phyloP scores from a whole-genome alignment of 2,329 filamentous ascomycete species.

The Aquanectria penicillioides region DNA sequence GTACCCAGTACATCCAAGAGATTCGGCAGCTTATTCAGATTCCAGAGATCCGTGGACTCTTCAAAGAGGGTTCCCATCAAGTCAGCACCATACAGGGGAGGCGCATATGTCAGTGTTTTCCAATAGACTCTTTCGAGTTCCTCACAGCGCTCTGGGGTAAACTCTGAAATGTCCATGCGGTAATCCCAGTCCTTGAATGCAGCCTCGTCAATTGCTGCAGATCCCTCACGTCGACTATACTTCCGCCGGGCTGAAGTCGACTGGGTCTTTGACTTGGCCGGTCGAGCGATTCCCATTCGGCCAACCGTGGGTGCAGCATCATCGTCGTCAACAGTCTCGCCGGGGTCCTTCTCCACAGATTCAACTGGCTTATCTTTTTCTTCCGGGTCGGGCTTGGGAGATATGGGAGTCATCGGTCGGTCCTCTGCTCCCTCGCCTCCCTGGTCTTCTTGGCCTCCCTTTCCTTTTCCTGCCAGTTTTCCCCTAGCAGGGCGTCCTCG shows the following conservation, averaged over 20 bases:
- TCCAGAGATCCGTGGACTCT: constrained; percentile 86
- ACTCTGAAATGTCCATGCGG: constrained; percentile 86
- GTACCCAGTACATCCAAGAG: constrained; percentile 92
- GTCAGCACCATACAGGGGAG: constrained; percentile 94
- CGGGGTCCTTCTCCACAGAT: constrained; percentile 62
- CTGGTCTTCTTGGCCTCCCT: constrained; percentile 49
- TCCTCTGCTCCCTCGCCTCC: constrained; percentile 58
- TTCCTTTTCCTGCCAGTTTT: constrained; percentile 48
- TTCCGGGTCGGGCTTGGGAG: constrained; percentile 55
- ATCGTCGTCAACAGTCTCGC: constrained; percentile 57
- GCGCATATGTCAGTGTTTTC: constrained; percentile 96
- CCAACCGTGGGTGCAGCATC: constrained; percentile 49
- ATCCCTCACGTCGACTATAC: constrained; percentile 81
- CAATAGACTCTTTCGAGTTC: constrained; percentile 96
- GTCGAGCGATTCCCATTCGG: constrained; percentile 61
- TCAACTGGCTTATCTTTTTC: constrained; percentile 51
- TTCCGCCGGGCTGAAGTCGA: constrained; percentile 89
- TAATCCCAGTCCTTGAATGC: constrained; percentile 94
- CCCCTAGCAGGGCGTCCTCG: constrained; percentile 51
- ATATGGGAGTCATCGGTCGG: constrained; percentile 68
- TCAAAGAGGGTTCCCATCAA: constrained; percentile 96
- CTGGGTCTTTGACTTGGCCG: constrained; percentile 69
- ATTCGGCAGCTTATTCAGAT: constrained; percentile 93
- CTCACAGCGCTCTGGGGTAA: constrained; percentile 89
- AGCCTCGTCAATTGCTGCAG: constrained; percentile 85